Evolutionary conservation across 306 rosid genomes (phyloP), one percentile per base, ranked within the genome.

Genomic region (Clitoria ternatea): DNA sequence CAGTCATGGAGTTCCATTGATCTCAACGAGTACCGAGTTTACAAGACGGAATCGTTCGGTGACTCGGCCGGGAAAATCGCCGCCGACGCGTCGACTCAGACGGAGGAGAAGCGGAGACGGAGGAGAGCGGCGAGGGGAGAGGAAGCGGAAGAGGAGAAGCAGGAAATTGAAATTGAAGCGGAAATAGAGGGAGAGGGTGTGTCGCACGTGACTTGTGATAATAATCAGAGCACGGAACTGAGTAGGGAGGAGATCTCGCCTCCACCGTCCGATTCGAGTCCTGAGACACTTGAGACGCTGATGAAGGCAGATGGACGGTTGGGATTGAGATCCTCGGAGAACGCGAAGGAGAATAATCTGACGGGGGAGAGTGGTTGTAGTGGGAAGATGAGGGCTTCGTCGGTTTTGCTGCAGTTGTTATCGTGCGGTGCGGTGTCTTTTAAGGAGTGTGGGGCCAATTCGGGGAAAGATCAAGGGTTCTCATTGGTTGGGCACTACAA

Each of bases 181-280:
- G 69, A 63, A 48, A 40, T 52, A 52, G 83, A 74, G 5, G 87
- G 69, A 14, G 79, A 67, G 70, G 44, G 29, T 32, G 40, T 42
- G 33, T 50, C 72, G 52, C 63, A 40, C 13, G 79, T 75, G 56
- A 55, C 65, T 6, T 76, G 54, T 26, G 77, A 57, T 10, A 36
- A 45, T 76, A 69, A 53, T 76, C 89, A 78, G 9, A 82, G 85
- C 50, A 85, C 94, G 81, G 99, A 90, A 70, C 85, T 94, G 26
- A 87, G 85, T 54, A 73, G 95, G 81, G 95, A 75, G n/a, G 98
- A 94, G 76, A 94, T 94, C 55, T 91, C 99, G 35, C 99, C 99
- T 64, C 99, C 99, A 37, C 97, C 95, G 83, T 94, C 96, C 0
- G 95, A 94, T 87, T 94, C 97, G 35, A 94, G 97, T 69, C 96